These are phyloP conservation scores for Vitis amurensis DNA, from an alignment of 164 flowering plant genomes.

Conservation along the genomic window DNA sequence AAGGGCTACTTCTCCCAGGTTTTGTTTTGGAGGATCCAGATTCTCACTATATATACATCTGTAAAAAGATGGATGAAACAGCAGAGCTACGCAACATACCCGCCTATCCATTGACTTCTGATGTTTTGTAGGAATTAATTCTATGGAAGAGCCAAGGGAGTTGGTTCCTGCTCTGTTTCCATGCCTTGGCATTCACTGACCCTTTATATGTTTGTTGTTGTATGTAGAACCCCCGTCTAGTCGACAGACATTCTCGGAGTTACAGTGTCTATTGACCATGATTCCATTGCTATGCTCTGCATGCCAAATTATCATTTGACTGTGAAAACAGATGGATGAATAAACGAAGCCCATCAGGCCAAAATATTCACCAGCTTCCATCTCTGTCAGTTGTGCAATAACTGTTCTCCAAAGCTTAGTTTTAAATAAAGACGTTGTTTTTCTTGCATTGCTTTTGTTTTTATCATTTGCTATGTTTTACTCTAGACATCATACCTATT, in stretches of 20 bases:
- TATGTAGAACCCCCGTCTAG: neutral
- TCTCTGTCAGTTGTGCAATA: no score
- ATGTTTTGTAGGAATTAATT: conserved; percentile 14
- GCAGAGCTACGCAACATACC: conserved; percentile 13
- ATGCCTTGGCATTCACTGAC: neutral
- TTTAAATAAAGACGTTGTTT: no score
- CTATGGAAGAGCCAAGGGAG: neutral
- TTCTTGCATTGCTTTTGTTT: no score
- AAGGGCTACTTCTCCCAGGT: conserved; percentile 61
- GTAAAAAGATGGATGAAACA: conserved; percentile 51
- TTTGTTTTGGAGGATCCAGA: conserved; percentile 89
- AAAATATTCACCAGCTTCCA: no score
- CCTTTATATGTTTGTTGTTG: conserved; percentile 1
- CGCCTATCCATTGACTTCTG: conserved; percentile 16
- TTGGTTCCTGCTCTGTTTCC: neutral
- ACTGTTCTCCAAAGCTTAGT: no score
- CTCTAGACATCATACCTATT: no score
- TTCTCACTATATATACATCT: conserved; percentile 82
- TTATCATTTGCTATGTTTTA: no score
- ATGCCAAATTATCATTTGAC: neutral
- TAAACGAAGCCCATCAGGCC: no score
- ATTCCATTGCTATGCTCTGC: neutral
- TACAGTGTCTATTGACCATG: no score
- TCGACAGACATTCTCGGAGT: neutral
- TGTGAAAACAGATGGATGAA: neutral